phyloP scores from a whole-genome alignment of 306 rosid species.

The Vigna reflexopilosa region DNA sequence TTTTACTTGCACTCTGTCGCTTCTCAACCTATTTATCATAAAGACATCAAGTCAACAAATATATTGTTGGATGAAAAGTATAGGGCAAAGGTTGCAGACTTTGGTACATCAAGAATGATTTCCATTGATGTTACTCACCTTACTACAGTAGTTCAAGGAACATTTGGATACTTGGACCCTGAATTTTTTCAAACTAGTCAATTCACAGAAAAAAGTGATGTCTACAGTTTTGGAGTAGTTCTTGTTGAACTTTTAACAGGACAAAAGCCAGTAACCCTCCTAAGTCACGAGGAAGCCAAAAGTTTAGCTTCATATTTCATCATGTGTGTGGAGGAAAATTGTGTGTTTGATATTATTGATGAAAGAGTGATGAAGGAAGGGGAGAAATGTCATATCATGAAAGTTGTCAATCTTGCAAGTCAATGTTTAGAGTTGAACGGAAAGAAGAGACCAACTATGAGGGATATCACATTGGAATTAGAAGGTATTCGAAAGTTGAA shows the following conservation, averaged over 20 bases:
- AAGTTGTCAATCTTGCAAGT: constrained; percentile 11
- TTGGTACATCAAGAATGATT: constrained; percentile 46
- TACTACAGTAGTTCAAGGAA: constrained; percentile 21
- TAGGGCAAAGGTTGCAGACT: constrained; percentile 47
- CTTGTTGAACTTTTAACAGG: constrained; percentile 17
- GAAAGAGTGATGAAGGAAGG: not conserved
- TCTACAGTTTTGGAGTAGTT: constrained; percentile 4
- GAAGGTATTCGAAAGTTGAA: not conserved
- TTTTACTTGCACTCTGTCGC: constrained; percentile 44
- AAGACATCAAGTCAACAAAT: constrained; percentile 49
- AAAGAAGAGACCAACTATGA: constrained; percentile 7
- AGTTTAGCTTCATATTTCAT: not conserved
- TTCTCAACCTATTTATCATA: constrained; percentile 47
- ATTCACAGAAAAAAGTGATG: constrained; percentile 14
- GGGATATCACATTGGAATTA: not conserved
- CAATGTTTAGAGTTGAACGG: constrained; percentile 7
- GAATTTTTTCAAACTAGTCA: constrained; percentile 15
- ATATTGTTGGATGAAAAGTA: constrained; percentile 46
- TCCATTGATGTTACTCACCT: constrained; percentile 34
- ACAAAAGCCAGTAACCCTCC: not conserved
- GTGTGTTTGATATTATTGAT: constrained; percentile 3
- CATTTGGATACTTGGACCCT: constrained; percentile 23
- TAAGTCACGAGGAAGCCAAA: not conserved
- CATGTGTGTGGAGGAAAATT: not conserved
- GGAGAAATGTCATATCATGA: not conserved